Conservation (phyloP, 164 flowering plant genomes). For the Chimonanthus praecox region DNA sequence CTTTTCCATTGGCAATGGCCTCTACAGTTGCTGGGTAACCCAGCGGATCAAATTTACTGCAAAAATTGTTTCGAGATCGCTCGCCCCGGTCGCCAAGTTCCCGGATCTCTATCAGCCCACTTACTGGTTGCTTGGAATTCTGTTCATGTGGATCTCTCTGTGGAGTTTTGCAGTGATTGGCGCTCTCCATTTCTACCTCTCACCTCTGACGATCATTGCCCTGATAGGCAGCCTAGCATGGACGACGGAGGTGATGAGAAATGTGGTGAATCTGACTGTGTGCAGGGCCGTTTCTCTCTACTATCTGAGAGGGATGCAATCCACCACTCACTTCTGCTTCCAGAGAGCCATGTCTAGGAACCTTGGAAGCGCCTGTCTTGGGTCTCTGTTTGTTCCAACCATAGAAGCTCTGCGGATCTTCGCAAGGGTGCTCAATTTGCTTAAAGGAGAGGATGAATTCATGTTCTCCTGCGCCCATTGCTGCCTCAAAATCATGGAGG, state of each 20-base stretch:
- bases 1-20: conserved; percentile 71
- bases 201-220: conserved; percentile 51
- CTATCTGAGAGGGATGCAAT: conserved; percentile 88
- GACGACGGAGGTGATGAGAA: conserved; percentile 86
- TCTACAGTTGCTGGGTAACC: conserved; percentile 84
- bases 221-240: conserved; percentile 70
- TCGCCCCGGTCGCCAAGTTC: conserved; percentile 64
- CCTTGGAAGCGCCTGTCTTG: conserved; percentile 87
- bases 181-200: conserved; percentile 62
- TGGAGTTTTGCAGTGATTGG: conserved; percentile 86
- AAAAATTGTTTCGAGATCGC: conserved; percentile 43
- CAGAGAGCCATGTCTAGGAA: conserved; percentile 71
- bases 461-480: conserved; percentile 98
- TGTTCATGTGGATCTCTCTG: conserved; percentile 73
- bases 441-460: conserved; percentile 95
- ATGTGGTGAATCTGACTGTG: conserved; percentile 68
- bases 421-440: conserved; percentile 69
- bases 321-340: conserved; percentile 63
- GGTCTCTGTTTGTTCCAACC: conserved; percentile 74
- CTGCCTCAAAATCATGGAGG: conserved; percentile 73
- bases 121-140: conserved; percentile 64
- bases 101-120: conserved; percentile 60
- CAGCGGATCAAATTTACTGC: conserved; percentile 49
- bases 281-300: conserved; percentile 73
- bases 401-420: conserved; percentile 78